These are phyloP conservation scores for Neurospora sp. DNA, from an alignment of 495 filamentous ascomycete species.

Conservation along the genomic window DNA sequence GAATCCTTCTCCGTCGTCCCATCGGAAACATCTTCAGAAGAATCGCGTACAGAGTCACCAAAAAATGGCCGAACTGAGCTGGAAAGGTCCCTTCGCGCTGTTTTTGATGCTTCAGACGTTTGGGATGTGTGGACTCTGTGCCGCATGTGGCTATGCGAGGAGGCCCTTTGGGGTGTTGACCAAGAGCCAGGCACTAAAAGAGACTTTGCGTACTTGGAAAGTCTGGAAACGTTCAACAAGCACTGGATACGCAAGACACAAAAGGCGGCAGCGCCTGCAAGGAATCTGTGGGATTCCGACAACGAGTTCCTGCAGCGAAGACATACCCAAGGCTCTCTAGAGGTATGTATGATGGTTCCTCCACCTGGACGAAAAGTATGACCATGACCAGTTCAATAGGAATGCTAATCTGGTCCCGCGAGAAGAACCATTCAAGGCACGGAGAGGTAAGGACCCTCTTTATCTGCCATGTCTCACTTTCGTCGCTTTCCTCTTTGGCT, in stretches of 20 bases:
- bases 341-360: background rate
- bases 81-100: background rate
- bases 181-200: background rate
- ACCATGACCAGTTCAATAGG: background rate
- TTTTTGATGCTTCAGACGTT: background rate
- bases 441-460: background rate
- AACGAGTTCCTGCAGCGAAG: background rate
- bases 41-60: background rate
- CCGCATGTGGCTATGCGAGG: background rate
- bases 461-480: background rate
- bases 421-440: background rate
- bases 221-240: background rate
- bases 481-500: background rate
- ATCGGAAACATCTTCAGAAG: background rate
- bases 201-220: background rate
- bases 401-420: background rate
- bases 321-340: background rate
- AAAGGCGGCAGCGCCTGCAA: background rate
- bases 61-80: background rate
- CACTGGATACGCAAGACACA: background rate
- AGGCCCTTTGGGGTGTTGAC: background rate
- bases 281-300: background rate
- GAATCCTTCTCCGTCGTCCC: background rate
- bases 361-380: background rate
- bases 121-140: background rate